Percentiles rank a stretch among this genome's conserved stretches.
These are phyloP conservation scores for Sicyos edulis DNA, from an alignment of 306 rosid genomes.

Conservation along the genomic window DNA sequence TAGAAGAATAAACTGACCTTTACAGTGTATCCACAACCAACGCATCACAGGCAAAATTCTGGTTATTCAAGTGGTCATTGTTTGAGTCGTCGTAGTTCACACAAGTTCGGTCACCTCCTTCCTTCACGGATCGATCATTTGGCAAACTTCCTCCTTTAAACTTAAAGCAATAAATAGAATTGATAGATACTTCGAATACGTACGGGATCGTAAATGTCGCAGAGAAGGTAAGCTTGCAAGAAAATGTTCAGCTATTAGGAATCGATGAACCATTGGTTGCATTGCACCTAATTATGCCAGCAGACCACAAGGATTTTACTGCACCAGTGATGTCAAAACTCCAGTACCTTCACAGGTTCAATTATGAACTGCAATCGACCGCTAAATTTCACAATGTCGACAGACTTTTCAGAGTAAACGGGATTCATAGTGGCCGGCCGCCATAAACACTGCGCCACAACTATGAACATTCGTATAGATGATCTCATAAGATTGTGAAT, in stretches of 20 bases:
- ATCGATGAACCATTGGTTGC: not conserved
- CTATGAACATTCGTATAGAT: not conserved
- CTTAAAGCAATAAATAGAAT: not conserved
- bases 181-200: not conserved
- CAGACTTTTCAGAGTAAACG: not conserved
- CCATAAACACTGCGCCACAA: not conserved
- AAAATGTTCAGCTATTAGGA: not conserved
- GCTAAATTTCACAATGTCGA: not conserved
- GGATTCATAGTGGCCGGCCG: not conserved
- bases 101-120: not conserved
- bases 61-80: not conserved
- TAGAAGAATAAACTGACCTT: not conserved
- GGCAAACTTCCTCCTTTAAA: not conserved
- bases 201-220: not conserved
- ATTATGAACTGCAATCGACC: not conserved
- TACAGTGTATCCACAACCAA: not conserved
- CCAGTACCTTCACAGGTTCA: not conserved
- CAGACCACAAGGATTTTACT: not conserved
- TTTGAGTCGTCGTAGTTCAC: not conserved
- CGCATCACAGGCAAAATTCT: not conserved
- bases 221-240: not conserved
- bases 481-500: not conserved
- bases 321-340: not conserved
- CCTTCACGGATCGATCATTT: not conserved
- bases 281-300: constrained; percentile 4